Conservation (phyloP, 148 eudicot species). For the Rhododendron simsii region DNA sequence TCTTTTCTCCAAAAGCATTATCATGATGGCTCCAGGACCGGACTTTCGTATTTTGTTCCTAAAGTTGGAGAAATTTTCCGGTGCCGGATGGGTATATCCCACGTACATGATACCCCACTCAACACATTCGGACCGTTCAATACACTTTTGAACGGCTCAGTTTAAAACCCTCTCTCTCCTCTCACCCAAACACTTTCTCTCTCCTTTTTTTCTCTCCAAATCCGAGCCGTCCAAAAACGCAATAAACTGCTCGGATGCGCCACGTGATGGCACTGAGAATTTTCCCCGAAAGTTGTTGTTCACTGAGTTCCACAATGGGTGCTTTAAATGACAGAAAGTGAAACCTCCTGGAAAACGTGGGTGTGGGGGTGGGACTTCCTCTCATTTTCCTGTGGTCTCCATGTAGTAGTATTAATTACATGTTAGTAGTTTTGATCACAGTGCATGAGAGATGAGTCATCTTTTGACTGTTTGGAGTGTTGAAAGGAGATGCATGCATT, state of each 20-base stretch:
- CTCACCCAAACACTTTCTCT: too few relatives aligned
- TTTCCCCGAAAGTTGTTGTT: neutral
- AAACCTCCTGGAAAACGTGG: neutral
- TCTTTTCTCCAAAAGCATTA: neutral
- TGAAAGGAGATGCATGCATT: neutral
- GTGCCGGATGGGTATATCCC: too few relatives aligned
- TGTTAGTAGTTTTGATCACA: neutral
- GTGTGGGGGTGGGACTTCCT: neutral
- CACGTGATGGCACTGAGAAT: too few relatives aligned
- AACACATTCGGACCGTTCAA: too few relatives aligned
- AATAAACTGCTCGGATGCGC: too few relatives aligned
- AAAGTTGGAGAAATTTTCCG: neutral
- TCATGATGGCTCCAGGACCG: too few relatives aligned
- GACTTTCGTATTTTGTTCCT: too few relatives aligned
- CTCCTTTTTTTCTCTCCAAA: too few relatives aligned
- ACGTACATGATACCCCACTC: too few relatives aligned
- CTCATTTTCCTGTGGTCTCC: neutral
- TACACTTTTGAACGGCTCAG: too few relatives aligned
- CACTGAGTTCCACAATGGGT: neutral
- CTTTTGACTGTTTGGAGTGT: neutral
- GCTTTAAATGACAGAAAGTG: neutral
- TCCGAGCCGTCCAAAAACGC: too few relatives aligned
- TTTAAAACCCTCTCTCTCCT: too few relatives aligned
- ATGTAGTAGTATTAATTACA: neutral
- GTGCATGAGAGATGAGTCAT: neutral